Base-by-base conservation (phyloP, 768 basidiomycete species). In the Strobilomyces echinocephalus region DNA sequence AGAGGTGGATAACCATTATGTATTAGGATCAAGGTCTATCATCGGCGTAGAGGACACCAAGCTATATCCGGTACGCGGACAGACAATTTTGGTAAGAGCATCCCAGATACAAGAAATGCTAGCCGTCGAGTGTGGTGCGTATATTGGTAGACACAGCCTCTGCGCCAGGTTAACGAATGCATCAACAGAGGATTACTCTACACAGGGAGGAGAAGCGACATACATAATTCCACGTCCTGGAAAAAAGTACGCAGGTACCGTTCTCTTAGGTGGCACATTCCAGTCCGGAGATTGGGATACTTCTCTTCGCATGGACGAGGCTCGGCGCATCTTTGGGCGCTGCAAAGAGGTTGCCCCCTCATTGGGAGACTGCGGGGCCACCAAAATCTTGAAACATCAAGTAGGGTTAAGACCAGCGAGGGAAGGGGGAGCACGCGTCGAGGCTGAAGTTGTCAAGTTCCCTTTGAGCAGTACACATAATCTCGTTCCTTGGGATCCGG, bases 1-100 rank as follows among this genome's bases (percentile, higher is more conserved):
- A 4, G 5, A 18, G 50, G 20, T 12, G 18, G 16, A 52, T 48
- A 18, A 35, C 26, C 34, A 18, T 39, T 16, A 34, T 12, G 21
- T 30, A 33, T 38, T 47, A 79, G 87, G 87, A 4, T 83, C 91
- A 9, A 76, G 81, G 46, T 83, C 81, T 31, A 75, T 95, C 40
- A 80, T 88, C 12, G 93, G 92, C 6, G 82, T 95, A 3, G 85
- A 93, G 62, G 94, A 97, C 67, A 75, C 76, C 53, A 73, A 72
- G 21, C 72, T 93, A 21, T 83, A 81, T 64, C 91, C 93, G 1
- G 79, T 93, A 57, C 77, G 91, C 41, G 93, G 93, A 8, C 94
- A 95, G 71, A 86, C 89, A 0, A 83, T 94, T 9, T 67, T 93
- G 16, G 75, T 95, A 20, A 69, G 80, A 36, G 88, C 89, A 3